Evolutionary conservation across 108 stramenopile genomes (phyloP), one percentile per base, ranked within the genome.

Genomic region (Cyclotella baltica): DNA sequence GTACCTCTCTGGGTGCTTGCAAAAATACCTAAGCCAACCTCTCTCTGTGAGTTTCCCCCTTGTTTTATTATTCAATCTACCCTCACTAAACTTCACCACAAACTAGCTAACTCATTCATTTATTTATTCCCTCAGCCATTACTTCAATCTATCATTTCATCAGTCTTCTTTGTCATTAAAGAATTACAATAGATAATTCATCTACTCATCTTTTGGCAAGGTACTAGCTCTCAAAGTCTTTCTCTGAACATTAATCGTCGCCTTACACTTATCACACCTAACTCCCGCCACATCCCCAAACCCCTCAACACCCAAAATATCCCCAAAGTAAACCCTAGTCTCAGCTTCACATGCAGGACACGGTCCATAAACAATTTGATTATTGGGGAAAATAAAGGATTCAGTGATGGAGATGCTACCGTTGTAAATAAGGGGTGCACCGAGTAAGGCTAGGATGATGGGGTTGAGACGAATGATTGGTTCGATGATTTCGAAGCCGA

Each of bases 271-370:
- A 11, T 78, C 68, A 83, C 97, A 98, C 73, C 94, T 97, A 27
- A 90, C 76, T 8, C 81, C 72, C 3, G 92, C 90, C 25, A 86
- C 83, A 72, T 92, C 95, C 27, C 55, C 67, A 78, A 88, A 92
- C 58, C 95, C 97, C 75, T 98, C 89, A 1, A 96, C 94, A 58
- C 95, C 95, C 46, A 98, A 78, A 70, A 98, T 95, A 67, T 93
- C 85, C 35, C 98, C 98, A 78, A 98, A 98, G 88, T 93, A 98
- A 36, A 98, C 81, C 51, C 93, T 73, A 72, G 94, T 95, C 52
- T 90, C 85, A 1, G 65, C 80, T 52, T 90, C 92, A 81, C 98
- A 98, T 19, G 80, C 80, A 28, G 98, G 98, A 83, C 98, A 98
- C n/a, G 98, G 96, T 31, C 98, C 98, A 40, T 89, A 90, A 0